Base-by-base conservation (phyloP, 2,329 filamentous ascomycete species). In the Emergomyces pasteurianus region DNA sequence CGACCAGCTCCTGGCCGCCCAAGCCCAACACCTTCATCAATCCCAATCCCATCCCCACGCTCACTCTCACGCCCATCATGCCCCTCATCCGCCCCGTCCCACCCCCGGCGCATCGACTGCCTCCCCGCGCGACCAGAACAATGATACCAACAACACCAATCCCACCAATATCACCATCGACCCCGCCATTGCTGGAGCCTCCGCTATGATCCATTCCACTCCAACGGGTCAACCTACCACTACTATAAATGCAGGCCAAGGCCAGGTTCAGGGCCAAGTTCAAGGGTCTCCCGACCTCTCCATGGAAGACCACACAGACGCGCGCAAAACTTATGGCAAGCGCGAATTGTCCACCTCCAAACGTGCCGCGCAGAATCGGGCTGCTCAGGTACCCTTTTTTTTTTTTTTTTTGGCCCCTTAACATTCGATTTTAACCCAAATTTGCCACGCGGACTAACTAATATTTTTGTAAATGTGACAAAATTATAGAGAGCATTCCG, bases 271-370 rank as follows among this genome's bases (percentile, higher is more conserved):
- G n/a, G 43, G 43, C 5, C 43, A 47, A 23, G 43, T 36, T 36
- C 34, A 36, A 38, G 36, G 36, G 1, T 38, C 46, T 2, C 21
- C 46, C 3, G 46, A 23, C 12, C 28, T 52, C 16, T 47, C 49
- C 57, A 60, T 12, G 47, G 54, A 23, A 26, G 16, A 18, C 40
- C 56, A 58, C 40, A 43, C 31, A 63, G 78, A 88, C 64, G 83
- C 86, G 64, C 82, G 86, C 58, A 92, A 94, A 75, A 86, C 86
- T 14, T 78, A 78, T 62, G 80, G 79, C 60, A 95, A 96, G 75
- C 84, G 94, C 59, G 92, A 96, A 76, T 78, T 99, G 63, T 96
- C 92, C 31, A 94, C 92, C 52, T 96, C 91, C 43, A 99, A 97
- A 79, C 88, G 94, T 66, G 94, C 94, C 34, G 94, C 94, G 10